These are phyloP conservation scores for Quercus agrifolia DNA, from an alignment of 306 rosid species.

Conservation along the genomic window DNA sequence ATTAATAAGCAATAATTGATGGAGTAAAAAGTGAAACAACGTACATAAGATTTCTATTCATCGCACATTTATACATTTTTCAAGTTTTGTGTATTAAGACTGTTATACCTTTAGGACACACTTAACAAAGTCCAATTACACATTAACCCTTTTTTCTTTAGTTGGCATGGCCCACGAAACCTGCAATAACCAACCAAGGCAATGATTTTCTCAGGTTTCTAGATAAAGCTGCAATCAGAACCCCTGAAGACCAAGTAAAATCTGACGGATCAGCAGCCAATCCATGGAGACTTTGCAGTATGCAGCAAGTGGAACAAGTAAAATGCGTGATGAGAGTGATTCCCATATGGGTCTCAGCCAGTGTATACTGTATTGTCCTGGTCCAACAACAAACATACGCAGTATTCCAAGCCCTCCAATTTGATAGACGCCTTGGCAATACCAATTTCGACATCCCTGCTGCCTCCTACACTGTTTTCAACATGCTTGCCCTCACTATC, in stretches of 20 bases:
- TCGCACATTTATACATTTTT: too few species aligned
- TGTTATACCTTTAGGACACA: too few species aligned
- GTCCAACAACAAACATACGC: constrained; percentile 54
- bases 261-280: constrained; percentile 65
- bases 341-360: constrained; percentile 62
- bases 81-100: too few species aligned
- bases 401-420: constrained; percentile 92
- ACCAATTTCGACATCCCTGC: constrained; percentile 59
- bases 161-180: too few species aligned
- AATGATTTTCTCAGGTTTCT: constrained; percentile 35
- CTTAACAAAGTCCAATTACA: too few species aligned
- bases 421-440: constrained; percentile 48
- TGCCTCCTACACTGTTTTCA: constrained; percentile 56
- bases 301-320: constrained; percentile 86
- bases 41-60: too few species aligned
- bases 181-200: not conserved
- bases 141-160: too few species aligned
- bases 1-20: too few species aligned
- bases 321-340: constrained; percentile 67
- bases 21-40: too few species aligned
- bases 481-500: constrained; percentile 58
- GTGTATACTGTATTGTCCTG: constrained; percentile 30
- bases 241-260: constrained; percentile 41
- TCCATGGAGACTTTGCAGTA: constrained; percentile 72
- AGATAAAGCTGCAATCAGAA: constrained; percentile 76